Conservation (phyloP, 108 stramenopile species). For the Nitzschia putrida region DNA sequence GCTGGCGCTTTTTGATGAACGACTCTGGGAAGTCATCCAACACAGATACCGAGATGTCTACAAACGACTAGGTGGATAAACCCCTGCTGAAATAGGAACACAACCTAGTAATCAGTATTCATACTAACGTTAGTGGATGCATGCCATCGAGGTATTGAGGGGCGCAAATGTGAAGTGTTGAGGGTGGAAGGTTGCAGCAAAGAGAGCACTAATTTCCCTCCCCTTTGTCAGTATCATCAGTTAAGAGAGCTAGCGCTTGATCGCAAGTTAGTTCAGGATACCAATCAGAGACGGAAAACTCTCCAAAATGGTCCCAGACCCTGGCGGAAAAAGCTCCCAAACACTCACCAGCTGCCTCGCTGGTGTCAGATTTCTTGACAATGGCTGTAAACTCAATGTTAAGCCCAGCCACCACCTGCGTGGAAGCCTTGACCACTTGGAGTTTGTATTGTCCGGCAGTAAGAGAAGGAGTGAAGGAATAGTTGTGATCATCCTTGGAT, state of each 20-base stretch:
- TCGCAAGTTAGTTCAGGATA: conserved; percentile 22
- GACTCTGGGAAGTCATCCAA: conserved; percentile 24
- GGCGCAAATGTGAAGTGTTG: no score
- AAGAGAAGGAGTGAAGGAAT: not conserved
- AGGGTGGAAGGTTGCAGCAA: no score
- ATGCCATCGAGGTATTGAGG: no score
- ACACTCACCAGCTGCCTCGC: conserved; percentile 2
- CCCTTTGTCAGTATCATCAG: no score
- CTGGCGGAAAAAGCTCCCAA: conserved; percentile 28
- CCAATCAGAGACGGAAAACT: conserved; percentile 25
- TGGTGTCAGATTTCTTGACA: not conserved
- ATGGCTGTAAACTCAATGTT: conserved; percentile 36
- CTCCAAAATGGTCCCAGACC: conserved; percentile 38
- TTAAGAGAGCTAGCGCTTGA: conserved; percentile 1
- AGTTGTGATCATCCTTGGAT: not conserved
- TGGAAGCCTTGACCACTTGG: conserved; percentile 17
- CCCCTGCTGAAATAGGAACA: no score
- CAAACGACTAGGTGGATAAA: no score
- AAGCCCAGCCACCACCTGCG: conserved; percentile 48
- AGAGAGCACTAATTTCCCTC: no score
- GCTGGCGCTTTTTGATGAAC: conserved; percentile 42
- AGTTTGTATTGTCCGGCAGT: not conserved
- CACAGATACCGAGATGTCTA: no score
- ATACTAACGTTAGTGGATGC: no score
- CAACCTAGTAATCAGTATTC: no score